Conservation (phyloP, 352 stramenopile genomes). For the Phytophthora idaei region DNA sequence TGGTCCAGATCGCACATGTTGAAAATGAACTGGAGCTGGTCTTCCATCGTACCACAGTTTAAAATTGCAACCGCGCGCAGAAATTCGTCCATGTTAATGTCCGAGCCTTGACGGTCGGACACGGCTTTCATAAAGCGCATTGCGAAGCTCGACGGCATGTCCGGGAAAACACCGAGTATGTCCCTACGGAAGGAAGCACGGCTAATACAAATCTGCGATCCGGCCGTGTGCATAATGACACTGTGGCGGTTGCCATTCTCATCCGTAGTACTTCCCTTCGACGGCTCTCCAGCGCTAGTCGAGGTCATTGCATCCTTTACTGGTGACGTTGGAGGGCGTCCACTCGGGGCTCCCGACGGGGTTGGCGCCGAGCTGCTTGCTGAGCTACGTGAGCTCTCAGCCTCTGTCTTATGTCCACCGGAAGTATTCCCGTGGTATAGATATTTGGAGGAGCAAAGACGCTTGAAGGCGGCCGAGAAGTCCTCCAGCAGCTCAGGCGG, state of each 20-base stretch:
- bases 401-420: slow-evolving; percentile 34
- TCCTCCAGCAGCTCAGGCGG: slow-evolving; percentile 65
- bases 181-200: slow-evolving; percentile 85
- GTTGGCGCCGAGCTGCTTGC: slow-evolving; percentile 23
- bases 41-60: slow-evolving; percentile 69
- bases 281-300: slow-evolving; percentile 23
- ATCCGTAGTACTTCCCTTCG: slow-evolving; percentile 50
- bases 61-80: slow-evolving; percentile 81
- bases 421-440: slow-evolving; percentile 64
- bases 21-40: slow-evolving; percentile 84
- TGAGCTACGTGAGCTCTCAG: slow-evolving; percentile 30
- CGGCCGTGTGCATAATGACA: slow-evolving; percentile 68
- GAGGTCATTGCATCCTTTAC: slow-evolving; percentile 39
- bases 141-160: slow-evolving; percentile 89
- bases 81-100: slow-evolving; percentile 92
- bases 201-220: slow-evolving; percentile 82
- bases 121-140: slow-evolving; percentile 91
- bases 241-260: slow-evolving; percentile 41
- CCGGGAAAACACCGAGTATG: slow-evolving; percentile 87
- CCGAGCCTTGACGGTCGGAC: slow-evolving; percentile 77
- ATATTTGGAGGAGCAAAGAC: slow-evolving; percentile 86
- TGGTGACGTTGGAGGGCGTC: slow-evolving; percentile 50
- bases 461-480: slow-evolving; percentile 78
- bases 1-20: slow-evolving; percentile 91
- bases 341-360: slow-evolving; percentile 24